phyloP scores from a whole-genome alignment of 345 rosid genomes.

The Durio zibethinus region DNA sequence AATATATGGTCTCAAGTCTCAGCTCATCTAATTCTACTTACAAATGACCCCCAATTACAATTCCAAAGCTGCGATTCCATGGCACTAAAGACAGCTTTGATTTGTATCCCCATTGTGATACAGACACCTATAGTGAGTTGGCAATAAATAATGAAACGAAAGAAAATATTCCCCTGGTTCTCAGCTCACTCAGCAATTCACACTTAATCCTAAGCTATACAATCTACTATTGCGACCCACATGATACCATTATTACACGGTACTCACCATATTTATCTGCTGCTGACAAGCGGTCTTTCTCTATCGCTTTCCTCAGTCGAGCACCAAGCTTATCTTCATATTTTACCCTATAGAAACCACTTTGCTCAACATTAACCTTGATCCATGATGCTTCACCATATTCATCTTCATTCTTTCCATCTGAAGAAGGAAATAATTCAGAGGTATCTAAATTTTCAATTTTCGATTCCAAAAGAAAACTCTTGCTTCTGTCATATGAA shows the following conservation, averaged over 20 bases:
- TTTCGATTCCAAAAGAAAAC: constrained; percentile 59
- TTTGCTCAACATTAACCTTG: constrained; percentile 72
- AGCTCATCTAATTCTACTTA: background rate
- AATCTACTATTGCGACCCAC: background rate
- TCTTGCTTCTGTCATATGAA: constrained; percentile 62
- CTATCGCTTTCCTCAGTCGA: constrained; percentile 65
- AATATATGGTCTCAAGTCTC: background rate
- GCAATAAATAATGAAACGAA: too few species aligned
- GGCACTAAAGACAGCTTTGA: background rate
- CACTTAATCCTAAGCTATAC: background rate
- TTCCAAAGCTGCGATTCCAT: background rate
- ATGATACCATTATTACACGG: background rate
- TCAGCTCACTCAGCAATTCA: background rate
- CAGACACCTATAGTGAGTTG: background rate
- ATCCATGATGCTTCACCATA: constrained; percentile 42
- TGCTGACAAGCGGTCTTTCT: constrained; percentile 51
- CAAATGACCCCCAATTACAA: background rate
- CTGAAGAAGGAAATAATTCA: background rate
- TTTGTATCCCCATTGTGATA: background rate
- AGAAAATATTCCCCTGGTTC: background rate
- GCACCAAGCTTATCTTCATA: constrained; percentile 77
- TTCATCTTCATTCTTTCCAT: background rate
- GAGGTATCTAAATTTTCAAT: constrained; percentile 9
- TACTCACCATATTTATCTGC: constrained; percentile 73
- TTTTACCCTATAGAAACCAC: constrained; percentile 92